Evolutionary conservation across 1,139 yeast species (phyloP), one percentile per base, ranked within the genome.

Genomic region (Suhomyces yuchorum): DNA sequence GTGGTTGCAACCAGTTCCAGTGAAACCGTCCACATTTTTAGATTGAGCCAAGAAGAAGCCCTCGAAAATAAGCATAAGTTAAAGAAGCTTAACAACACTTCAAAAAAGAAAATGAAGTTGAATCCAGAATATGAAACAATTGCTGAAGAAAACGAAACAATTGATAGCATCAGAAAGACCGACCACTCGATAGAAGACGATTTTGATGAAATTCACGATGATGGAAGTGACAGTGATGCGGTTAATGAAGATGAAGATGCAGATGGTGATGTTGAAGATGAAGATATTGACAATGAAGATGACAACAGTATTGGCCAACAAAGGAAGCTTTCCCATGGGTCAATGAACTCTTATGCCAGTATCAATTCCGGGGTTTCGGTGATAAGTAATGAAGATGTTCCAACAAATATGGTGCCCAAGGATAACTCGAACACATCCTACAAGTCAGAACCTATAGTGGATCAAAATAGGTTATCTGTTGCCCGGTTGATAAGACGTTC

Each of bases 1-100:
- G 78, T 93, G 36, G 81, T 91, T 24, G 97, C 95, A 1, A 84
- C 96, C 23, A 86, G 96, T 40, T 87, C 97, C 0, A 89, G 96
- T 30, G 96, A 88, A 50, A 93, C 99, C 0, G 96, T 93, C 12
- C 99, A 93, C 64, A 82, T 93, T 19, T 93, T 93, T 73, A 78
- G 91, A 50, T 64, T 87, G 37, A 85, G 87, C 0, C 83, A 78
- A 52, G 84, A 80, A 35, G 85, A 81, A 60, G 75, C 82, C 0
- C 68, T 79, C 43, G 76, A 67, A 36, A 71, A 59, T 43, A 75
- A 73, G 55, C 78, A 73, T 47, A 67, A 64, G 47, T 60, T 64
- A 43, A 70, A 67, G 46, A 59, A 64, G 52, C 40, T 58, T 48
- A 40, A 55, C 40, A 40, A 50, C 30, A 15, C 48, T 17, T 30